Base-by-base conservation (phyloP, 306 rosid genomes). In the Chamaecrista fasciculata region DNA sequence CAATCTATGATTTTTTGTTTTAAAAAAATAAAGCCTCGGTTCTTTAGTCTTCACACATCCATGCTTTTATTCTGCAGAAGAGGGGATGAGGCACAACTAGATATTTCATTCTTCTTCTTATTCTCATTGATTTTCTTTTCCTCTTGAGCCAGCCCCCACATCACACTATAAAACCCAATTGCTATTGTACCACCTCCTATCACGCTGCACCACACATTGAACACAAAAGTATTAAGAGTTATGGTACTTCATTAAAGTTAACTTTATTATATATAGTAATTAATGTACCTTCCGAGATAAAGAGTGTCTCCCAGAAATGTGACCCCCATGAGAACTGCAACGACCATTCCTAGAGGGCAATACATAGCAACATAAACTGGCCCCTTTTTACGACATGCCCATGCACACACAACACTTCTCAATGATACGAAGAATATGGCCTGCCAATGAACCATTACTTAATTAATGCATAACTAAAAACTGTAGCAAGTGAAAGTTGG, bases 321-420 rank as follows among this genome's bases (percentile, higher is more conserved):
- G 25, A 86, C 5, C 5, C 90, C 91, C 83, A 80, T 43, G 48
- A 11, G 58, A 76, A 86, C 9, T 34, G 87, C 87, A 57, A 86
- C 61, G 62, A 83, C 82, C 51, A 86, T 49, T 18, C 80, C 79
- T 20, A 83, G 46, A 28, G 87, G 91, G 4, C 0, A 60, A 39
- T 80, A 83, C 79, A 78, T 80, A 1, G 90, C 74, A 24, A 75
- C 87, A 69, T 37, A 83, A 37, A 80, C 25, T 42, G 90, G 80
- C 16, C 87, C 90, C 59, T 80, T 80, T 74, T 58, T 80, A 0
- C 83, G 78, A 23, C 68, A 21, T 39, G 82, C 87, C 86, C 86
- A 80, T 37, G 55, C 0, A 20, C 0, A 0, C 2, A 76, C 53
- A 19, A 78, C 67, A 71, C 62, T 70, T 40, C 80, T 58, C 18